Percentiles rank a stretch among this genome's conserved stretches.
phyloP scores from a whole-genome alignment of 2,329 filamentous ascomycete genomes.

The Rhynchosporium agropyri region DNA sequence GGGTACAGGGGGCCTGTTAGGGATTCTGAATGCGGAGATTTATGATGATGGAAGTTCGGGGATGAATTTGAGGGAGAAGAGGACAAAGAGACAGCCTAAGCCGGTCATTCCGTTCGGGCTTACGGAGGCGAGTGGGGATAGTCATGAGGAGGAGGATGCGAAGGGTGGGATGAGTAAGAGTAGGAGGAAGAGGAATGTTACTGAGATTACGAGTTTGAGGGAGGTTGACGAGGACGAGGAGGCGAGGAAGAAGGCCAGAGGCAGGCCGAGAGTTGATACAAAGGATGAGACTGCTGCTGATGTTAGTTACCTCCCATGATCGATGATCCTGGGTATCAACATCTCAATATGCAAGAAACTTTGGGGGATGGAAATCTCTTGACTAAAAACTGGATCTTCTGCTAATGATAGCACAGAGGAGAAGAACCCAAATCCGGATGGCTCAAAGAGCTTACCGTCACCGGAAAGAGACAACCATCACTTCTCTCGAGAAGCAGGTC shows the following conservation, averaged over 20 bases:
- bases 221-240: slow-evolving; percentile 47
- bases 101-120: slow-evolving; percentile 37
- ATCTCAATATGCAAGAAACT: background rate
- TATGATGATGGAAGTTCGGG: slow-evolving; percentile 46
- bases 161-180: slow-evolving; percentile 40
- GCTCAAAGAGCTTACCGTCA: slow-evolving; percentile 84
- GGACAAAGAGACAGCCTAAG: slow-evolving; percentile 13
- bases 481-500: slow-evolving; percentile 70
- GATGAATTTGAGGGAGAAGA: slow-evolving; percentile 21
- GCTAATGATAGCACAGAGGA: slow-evolving; percentile 55
- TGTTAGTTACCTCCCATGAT: slow-evolving; percentile 55
- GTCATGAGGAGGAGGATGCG: slow-evolving; percentile 32
- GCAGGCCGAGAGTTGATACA: slow-evolving; percentile 74
- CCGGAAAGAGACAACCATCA: slow-evolving; percentile 81
- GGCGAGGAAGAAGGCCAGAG: slow-evolving; percentile 64
- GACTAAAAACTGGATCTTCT: too few species aligned
- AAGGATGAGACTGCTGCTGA: slow-evolving; percentile 77
- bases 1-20: slow-evolving; percentile 26
- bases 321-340: slow-evolving; percentile 3
- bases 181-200: slow-evolving; percentile 41
- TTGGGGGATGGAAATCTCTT: too few species aligned
- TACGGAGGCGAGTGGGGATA: slow-evolving; percentile 26
- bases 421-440: slow-evolving; percentile 83
- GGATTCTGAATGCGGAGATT: slow-evolving; percentile 52
- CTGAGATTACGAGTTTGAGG: slow-evolving; percentile 25